Evolutionary conservation across 2,329 filamentous ascomycete species (phyloP), one percentile per base, ranked within the genome.

Genomic region (Neurospora crassa): DNA sequence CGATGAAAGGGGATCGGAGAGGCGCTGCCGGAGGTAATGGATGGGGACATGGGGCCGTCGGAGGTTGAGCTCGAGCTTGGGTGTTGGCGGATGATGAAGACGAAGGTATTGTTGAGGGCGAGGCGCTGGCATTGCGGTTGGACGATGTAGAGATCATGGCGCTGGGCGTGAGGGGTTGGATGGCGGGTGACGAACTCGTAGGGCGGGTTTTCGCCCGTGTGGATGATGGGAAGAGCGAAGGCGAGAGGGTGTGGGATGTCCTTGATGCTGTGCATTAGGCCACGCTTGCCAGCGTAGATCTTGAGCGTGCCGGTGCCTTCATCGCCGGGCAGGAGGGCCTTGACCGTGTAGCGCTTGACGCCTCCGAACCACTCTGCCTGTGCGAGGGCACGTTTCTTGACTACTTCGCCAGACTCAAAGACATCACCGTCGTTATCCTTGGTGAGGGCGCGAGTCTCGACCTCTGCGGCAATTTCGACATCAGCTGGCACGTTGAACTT

Each of bases 211-310:
- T 95, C 92, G 72, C 96, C 96, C 0, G 89, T 91, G 80, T 99
- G 96, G 45, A 93, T 88, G 69, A 99, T 90, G 0, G 96, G 95
- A n/a, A 99, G 82, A 3, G 94, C 90, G 74, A 98, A 90, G 0
- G 95, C 94, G 70, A 99, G 83, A 2, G 94, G 91, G 78, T 99
- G 95, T 8, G 96, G 94, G 70, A 97, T 97, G 79, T 97, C 93
- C 80, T 96, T 96, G 84, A 96, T 95, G 74, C 92, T 96, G 82
- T 98, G 96, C 94, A 98, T 98, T 70, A 99, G 85, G 0, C 96
- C 96, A 74, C 94, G 90, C 80, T 94, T 96, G 72, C 96, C 96
- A 14, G 94, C 95, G 80, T 97, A 99, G 43, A 99, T 85, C 80
- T 96, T 97, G 71, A 99, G 83, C 14, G 91, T 88, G 59, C 93